Conservation (phyloP, 306 rosid species). For the Castanospermum australe region DNA sequence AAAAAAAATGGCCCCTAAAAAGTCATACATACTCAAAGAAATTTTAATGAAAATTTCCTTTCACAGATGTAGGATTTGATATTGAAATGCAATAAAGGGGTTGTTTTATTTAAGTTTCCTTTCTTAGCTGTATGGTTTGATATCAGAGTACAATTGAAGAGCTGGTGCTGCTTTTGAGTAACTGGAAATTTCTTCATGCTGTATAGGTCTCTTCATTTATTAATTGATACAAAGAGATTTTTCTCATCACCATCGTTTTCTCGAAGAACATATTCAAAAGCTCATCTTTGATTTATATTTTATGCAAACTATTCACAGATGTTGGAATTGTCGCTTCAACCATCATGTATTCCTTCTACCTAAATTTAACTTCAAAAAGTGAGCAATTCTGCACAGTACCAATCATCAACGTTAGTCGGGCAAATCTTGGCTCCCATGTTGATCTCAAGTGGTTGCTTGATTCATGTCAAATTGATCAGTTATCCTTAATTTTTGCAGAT, state of each 20-base stretch:
- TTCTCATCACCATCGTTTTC: not conserved
- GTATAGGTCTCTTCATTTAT: not conserved
- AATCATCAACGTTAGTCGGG: slow-evolving; percentile 72
- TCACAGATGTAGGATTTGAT: not conserved
- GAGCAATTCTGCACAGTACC: slow-evolving; percentile 69
- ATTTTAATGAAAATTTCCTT: not conserved
- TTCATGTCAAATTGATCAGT: slow-evolving; percentile 76
- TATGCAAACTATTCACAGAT: slow-evolving; percentile 46
- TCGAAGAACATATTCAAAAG: not conserved
- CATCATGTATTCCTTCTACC: slow-evolving; percentile 79
- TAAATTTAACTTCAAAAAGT: slow-evolving; percentile 44
- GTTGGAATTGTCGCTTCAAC: slow-evolving; percentile 72
- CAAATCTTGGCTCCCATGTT: slow-evolving; percentile 59
- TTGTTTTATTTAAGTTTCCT: not conserved
- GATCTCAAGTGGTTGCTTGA: slow-evolving; percentile 83
- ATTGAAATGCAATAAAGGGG: not conserved
- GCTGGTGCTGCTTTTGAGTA: not conserved
- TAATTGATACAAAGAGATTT: not conserved
- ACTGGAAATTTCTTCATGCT: not conserved
- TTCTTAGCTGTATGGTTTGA: not conserved
- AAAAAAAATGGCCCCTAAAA: not conserved
- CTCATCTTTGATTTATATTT: not conserved
- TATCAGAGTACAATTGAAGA: not conserved
- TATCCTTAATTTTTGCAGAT: slow-evolving; percentile 68
- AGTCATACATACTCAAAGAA: not conserved